Base-by-base conservation (phyloP, 257 asterid species). In the Jacaranda mimosifolia region DNA sequence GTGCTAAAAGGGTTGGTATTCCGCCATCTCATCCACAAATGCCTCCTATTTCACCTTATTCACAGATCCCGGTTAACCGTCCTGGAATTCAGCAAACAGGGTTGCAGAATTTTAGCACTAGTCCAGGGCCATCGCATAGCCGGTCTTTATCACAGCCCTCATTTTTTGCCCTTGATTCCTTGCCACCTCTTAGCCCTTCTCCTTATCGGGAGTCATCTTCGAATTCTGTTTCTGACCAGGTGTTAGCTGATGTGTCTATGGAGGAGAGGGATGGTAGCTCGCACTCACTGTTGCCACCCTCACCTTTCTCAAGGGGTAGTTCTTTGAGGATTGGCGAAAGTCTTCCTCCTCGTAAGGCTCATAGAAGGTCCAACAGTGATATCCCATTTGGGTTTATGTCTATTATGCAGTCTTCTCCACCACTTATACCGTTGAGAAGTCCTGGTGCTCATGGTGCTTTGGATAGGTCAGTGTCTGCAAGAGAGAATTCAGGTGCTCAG, bases 11-110 rank as follows among this genome's bases (percentile, higher is more conserved):
- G 79, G 87, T 73, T 26, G 98, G 99, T 45, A 91, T 96, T 70
- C 98, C 99, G 21, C 97, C 99, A 10, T 88, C 97, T 40, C 98
- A 93, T 53, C 98, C 97, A 8, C 98, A 91, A 82, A 93, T 93
- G 79, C 97, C 98, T 15, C 98, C 97, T 0, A 80, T 91, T 53
- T 96, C 97, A 0, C 97, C 97, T 21, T 93, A 95, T 73, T 95
- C 99, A 1, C 97, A 93, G 81, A 89, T 88, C 89, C 91, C 91
- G 3, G 85, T 76, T 3, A 82, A 73, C 77, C 83, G 91, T 15
- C 83, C 84, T 0, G 86, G 78, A 45, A 91, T 82, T 77, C 96
- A 83, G 76, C 98, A 88, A 53, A 71, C 81, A 45, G 93, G 93
- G 39, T 49, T 87, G 84, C 98, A 86, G 83, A 85, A 73, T 72